A percentile compares a stretch with the other conserved stretches of the same genome.
Conservation (phyloP, 2,329 filamentous ascomycete species). For the Microdochium trichocladiopsis region DNA sequence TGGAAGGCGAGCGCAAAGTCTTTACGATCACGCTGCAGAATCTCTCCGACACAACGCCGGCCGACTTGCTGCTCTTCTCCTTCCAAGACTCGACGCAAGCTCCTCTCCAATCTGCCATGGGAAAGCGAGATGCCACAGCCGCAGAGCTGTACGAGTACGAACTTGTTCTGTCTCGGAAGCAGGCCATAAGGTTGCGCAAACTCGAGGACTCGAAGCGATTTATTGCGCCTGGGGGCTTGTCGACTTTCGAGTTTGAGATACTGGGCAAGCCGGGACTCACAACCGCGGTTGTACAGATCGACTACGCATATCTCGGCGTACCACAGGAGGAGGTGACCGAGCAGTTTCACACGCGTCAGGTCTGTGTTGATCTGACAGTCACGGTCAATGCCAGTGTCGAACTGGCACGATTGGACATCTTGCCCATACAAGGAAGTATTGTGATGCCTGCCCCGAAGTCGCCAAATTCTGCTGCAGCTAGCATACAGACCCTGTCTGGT, state of each 20-base stretch:
- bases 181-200: slow-evolving; percentile 53
- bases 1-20: slow-evolving; percentile 77
- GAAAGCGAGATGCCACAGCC: slow-evolving; percentile 68
- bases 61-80: slow-evolving; percentile 79
- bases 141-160: slow-evolving; percentile 84
- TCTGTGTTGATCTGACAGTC: slow-evolving; percentile 73
- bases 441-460: slow-evolving; percentile 52
- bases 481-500: slow-evolving; percentile 18
- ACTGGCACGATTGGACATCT: slow-evolving; percentile 69
- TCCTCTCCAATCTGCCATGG: slow-evolving; percentile 67
- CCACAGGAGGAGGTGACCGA: slow-evolving; percentile 60
- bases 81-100: slow-evolving; percentile 84
- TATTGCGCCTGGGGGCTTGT: slow-evolving; percentile 61
- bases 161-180: slow-evolving; percentile 66
- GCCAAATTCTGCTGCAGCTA: slow-evolving; percentile 19
- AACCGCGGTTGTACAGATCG: slow-evolving; percentile 71
- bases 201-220: slow-evolving; percentile 44
- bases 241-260: slow-evolving; percentile 76
- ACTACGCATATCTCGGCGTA: slow-evolving; percentile 77
- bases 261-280: slow-evolving; percentile 81
- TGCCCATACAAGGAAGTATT: slow-evolving; percentile 64
- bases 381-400: slow-evolving; percentile 92
- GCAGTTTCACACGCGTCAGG: slow-evolving; percentile 76
- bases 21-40: slow-evolving; percentile 82
- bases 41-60: slow-evolving; percentile 59